Evolutionary conservation across 1,284 basidiomycete species (phyloP).

Genomic region (Wallemia hederae): DNA sequence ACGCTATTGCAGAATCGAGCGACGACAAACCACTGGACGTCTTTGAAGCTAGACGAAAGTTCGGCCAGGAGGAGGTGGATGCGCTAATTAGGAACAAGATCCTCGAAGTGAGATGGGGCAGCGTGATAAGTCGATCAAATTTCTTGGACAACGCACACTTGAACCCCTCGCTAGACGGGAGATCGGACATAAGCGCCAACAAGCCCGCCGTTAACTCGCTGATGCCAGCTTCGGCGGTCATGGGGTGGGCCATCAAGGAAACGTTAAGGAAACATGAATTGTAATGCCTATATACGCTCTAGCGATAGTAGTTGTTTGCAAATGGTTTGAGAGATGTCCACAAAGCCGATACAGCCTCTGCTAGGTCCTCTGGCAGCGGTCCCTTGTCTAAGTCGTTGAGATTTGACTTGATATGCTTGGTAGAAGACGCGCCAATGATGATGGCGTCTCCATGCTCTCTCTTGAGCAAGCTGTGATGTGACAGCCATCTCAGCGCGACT

Average conservation of each 20-base stretch:
- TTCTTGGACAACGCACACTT: neutral
- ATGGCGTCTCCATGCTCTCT: conserved; percentile 24
- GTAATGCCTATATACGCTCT: neutral
- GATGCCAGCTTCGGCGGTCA: conserved; percentile 39
- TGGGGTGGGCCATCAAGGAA: conserved; percentile 44
- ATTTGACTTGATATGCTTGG: conserved; percentile 26
- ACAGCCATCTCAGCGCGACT: conserved; percentile 26
- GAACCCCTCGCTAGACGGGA: conserved; percentile 11
- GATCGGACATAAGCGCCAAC: conserved; percentile 19
- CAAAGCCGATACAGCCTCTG: conserved; percentile 9
- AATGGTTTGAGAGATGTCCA: neutral
- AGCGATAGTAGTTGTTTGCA: neutral
- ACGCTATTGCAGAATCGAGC: conserved; percentile 43
- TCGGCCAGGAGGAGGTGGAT: conserved; percentile 44
- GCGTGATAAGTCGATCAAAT: conserved; percentile 23
- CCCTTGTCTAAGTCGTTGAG: conserved; percentile 28
- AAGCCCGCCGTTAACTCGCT: conserved; percentile 39
- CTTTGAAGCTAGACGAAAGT: conserved; percentile 41
- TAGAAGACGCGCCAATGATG: conserved; percentile 25
- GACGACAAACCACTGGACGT: conserved; percentile 32
- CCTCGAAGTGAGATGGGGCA: conserved; percentile 43
- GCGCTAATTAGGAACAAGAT: conserved; percentile 45
- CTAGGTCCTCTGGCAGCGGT: conserved; percentile 19
- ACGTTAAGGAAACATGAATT: conserved; percentile 32
- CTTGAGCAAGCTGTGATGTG: conserved; percentile 24